Base-by-base conservation (phyloP, 2,329 filamentous ascomycete species). In the Atkinsonella hypoxylon region DNA sequence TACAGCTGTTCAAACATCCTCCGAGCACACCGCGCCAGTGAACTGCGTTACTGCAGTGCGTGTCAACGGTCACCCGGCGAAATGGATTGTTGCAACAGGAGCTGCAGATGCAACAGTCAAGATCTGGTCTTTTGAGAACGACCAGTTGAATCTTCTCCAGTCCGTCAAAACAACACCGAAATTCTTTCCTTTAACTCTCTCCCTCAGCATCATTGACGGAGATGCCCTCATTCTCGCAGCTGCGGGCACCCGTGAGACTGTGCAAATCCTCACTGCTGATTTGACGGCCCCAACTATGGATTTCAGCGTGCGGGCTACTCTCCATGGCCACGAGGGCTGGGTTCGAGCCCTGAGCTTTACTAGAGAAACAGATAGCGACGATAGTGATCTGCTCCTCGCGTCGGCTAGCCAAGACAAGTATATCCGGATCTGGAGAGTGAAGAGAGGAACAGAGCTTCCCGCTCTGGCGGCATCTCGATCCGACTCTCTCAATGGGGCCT, bases 351-450 rank as follows among this genome's bases (percentile, higher is more conserved):
- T 98, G 12, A 83, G 83, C 55, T 93, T 98, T 57, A 78, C 80
- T 1, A 72, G 71, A 53, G 87, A 93, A 61, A 76, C 67, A 13
- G 62, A 70, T 2, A 68, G 70, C 20, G 57, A 67, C 0, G 66
- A 70, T 0, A 78, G 79, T 48, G 90, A 96, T 63, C 64, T 95
- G 4, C 69, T 97, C 20, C 76, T 98, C 18, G 89, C 91, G 0
- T 97, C 91, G 11, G 90, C 90, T 20, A 97, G 91, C 63, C 93
- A 98, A 66, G 93, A 98, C 67, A 96, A 95, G 69, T 98, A 97
- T 61, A 84, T 97, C 53, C 85, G 93, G 40, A 77, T 98, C 36
- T 98, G 93, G 93, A 81, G 90, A 52, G 70, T 98, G 36, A 86
- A 87, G 56, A 73, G 78, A 54, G 88, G 87, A 34, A 77, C 77